These are phyloP conservation scores for Lobosporangium transversale DNA, from an alignment of 192 early-diverging fungal species.

Conservation along the genomic window DNA sequence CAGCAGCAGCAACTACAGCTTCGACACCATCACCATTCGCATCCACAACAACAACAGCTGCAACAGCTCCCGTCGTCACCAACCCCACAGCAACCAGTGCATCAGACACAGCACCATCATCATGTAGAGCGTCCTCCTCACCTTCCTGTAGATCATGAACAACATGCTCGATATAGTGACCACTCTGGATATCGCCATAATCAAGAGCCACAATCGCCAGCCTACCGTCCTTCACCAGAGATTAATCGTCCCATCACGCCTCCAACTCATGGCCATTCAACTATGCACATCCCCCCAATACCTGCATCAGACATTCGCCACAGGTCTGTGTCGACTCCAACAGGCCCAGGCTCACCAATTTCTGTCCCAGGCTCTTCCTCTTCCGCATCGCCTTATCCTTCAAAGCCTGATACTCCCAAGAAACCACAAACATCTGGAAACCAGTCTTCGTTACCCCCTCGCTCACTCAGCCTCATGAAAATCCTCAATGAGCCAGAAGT, in stretches of 20 bases:
- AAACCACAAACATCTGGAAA: constrained; percentile 2
- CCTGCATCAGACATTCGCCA: constrained; percentile 6
- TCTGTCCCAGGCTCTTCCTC: constrained; percentile 1
- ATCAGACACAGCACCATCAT: constrained; percentile 11
- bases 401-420: background rate
- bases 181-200: constrained; percentile 19
- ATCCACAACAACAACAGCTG: too few species aligned
- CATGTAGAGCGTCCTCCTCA: constrained; percentile 11
- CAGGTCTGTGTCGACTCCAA: background rate
- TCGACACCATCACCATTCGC: constrained; percentile 6
- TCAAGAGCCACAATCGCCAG: constrained; percentile 5
- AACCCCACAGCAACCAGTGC: constrained; percentile 1
- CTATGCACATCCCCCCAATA: background rate
- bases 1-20: constrained; percentile 9
- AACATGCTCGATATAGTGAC: constrained; percentile 15
- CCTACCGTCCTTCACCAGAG: constrained; percentile 7
- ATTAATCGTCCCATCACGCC: constrained; percentile 7
- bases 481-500: constrained; percentile 30
- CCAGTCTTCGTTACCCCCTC: constrained; percentile 9
- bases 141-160: constrained; percentile 1
- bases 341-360: background rate
- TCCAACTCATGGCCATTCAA: constrained; percentile 4
- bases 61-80: constrained; percentile 3
- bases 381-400: background rate
- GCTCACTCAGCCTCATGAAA: constrained; percentile 38